phyloP scores from a whole-genome alignment of 202 grass and related monocot genomes.

The Setaria italica region DNA sequence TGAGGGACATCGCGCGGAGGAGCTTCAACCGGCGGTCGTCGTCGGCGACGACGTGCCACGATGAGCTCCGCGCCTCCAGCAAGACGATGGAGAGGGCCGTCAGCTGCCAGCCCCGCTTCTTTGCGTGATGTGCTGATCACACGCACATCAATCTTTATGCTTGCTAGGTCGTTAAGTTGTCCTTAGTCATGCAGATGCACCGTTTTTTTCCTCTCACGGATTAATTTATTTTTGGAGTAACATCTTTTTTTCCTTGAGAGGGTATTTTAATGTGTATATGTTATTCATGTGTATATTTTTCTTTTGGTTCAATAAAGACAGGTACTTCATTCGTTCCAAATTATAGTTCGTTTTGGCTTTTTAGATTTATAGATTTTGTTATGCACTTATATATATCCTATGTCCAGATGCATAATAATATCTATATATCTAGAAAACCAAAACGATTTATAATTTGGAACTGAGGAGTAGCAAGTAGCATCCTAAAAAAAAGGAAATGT shows the following conservation, averaged over 20 bases:
- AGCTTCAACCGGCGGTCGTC: slow-evolving; percentile 51
- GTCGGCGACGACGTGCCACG: slow-evolving; percentile 27
- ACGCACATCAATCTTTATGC: neutral
- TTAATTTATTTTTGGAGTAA: neutral
- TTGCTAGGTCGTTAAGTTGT: neutral
- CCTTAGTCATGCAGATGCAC: neutral
- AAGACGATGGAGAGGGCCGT: slow-evolving; percentile 37
- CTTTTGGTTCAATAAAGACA: neutral
- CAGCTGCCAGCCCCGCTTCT: slow-evolving; percentile 51
- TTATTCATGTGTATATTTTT: neutral
- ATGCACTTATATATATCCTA: too few relatives aligned
- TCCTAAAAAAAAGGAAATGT: too few relatives aligned
- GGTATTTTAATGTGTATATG: neutral
- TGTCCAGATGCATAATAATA: too few relatives aligned
- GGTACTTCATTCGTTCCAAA: too few relatives aligned
- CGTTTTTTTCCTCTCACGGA: neutral
- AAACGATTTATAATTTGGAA: too few relatives aligned
- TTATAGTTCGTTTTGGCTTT: too few relatives aligned
- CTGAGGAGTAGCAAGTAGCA: too few relatives aligned
- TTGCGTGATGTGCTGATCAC: neutral
- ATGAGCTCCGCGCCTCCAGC: neutral
- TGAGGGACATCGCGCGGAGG: slow-evolving; percentile 67
- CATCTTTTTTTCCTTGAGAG: neutral
- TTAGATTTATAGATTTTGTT: too few relatives aligned
- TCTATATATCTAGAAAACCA: too few relatives aligned